Evolutionary conservation across 2,329 filamentous ascomycete species (phyloP), one percentile per base, ranked within the genome.

Genomic region (Fusarium veterinarium): DNA sequence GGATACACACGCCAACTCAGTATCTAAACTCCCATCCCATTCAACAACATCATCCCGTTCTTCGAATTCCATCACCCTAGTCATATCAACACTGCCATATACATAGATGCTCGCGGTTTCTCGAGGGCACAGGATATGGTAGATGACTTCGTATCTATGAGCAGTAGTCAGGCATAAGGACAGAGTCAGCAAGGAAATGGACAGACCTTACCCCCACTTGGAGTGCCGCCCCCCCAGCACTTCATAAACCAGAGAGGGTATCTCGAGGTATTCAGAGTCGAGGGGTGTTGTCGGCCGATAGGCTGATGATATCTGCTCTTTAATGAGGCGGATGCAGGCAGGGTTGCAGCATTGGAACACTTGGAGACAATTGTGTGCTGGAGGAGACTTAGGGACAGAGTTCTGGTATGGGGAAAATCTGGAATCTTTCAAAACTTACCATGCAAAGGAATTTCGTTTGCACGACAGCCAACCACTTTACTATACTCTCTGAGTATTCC

Each of bases 371-470:
- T 44, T 20, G 33, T 45, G 41, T 51, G 46, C 71, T 74, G 30
- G 23, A 31, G 23, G 11, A 33, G 12, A 14, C 17, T 71, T 35
- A 64, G 38, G 35, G 10, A 35, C 28, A 38, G 8, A n/a, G 17
- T 33, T 35, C 30, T 63, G 33, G 19, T 25, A 30, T 38, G 25
- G 44, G 23, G 28, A 17, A 45, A 16, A 40, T 49, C 13, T 38
- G 31, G 37, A 11, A 30, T 51, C n/a, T 64, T 37, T 45, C 44
- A 40, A 28, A 28, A 49, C 68, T 53, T 60, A 67, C 68, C 46
- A 45, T 72, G 52, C 19, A 74, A 41, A 31, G 68, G 72, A n/a
- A 70, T 60, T 46, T 70, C 72, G 16, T 72, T 51, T 28, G 72
- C 72, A 28, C 72, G 65, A 40, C 40, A 48, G 8, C 64, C 72